Base-by-base conservation (phyloP, 2,329 filamentous ascomycete genomes). In the Trichophyton benhamiae region DNA sequence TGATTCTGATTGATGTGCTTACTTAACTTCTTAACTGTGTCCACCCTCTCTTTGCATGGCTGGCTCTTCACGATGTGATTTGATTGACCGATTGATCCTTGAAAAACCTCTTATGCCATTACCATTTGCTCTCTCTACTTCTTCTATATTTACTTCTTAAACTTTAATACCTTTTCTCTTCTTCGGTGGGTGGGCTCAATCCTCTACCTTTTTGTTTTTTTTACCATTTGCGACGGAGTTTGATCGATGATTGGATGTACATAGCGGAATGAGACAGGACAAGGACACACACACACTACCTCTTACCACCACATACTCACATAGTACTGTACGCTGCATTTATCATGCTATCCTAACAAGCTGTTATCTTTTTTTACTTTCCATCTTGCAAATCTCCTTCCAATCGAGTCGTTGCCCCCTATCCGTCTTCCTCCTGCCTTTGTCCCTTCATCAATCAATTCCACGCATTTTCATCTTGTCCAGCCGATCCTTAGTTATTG, bases 1-100 rank as follows among this genome's bases (percentile, higher is more conserved):
- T 38, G 53, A 57, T 57, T 57, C 53, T 38, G 30, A 57, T 41
- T 57, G 46, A 49, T 49, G 46, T 49, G 46, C 20, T 27, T 49
- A 49, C 46, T 49, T 49, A 49, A 49, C 46, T 49, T 49, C 20
- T 49, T 25, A 49, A 20, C 20, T 49, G 17, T 27, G 9, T 9
- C 53, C 36, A 30, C n/a, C 33, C 25, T 57, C 49, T 57, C 36
- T 30, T 57, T 57, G 53, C 30, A 57, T 41, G 53, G 36, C 30
- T n/a, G 30, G 36, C 53, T 41, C 30, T 36, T 57, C 53, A 36
- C 36, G 53, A 57, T 57, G 27, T 57, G 30, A 57, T 57, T 41
- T 57, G 36, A 57, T 57, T 57, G 15, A 17, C 53, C 22, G 49
- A 30, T 53, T 36, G 30, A 57, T 41, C 30, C 36, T 38, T 57